A percentile compares a stretch with the other conserved stretches of the same genome.
phyloP scores from a whole-genome alignment of 2,329 filamentous ascomycete genomes.

The Botrytis medusae region DNA sequence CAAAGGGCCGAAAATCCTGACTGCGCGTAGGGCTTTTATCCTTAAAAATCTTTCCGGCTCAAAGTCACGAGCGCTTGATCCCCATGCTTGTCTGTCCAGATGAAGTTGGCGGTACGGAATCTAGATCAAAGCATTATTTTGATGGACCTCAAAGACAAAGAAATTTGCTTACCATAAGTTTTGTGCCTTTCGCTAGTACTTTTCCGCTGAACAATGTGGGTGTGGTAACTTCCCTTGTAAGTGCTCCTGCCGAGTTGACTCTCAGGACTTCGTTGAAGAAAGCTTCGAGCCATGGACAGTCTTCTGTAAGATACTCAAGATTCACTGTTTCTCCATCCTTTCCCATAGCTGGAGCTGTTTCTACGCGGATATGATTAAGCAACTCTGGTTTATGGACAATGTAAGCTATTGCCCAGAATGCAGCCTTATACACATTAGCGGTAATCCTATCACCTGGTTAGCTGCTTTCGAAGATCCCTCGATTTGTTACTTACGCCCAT shows the following conservation, averaged over 20 bases:
- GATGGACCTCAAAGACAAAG: conserved; percentile 50
- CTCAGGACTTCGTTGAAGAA: conserved; percentile 19
- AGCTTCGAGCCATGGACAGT: conserved; percentile 15
- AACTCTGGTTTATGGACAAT: not conserved
- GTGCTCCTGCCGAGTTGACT: conserved; percentile 10
- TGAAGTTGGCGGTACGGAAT: conserved; percentile 19
- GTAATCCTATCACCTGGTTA: not conserved
- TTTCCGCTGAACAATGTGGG: not conserved
- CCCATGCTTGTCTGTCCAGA: conserved; percentile 14
- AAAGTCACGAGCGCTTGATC: conserved; percentile 7
- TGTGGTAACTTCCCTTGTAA: conserved; percentile 3
- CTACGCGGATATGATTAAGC: not conserved
- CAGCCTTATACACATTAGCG: conserved; percentile 6
- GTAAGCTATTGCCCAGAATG: conserved; percentile 12
- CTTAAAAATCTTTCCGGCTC: conserved; percentile 15
- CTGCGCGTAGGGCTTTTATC: not conserved
- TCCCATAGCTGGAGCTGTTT: not conserved
- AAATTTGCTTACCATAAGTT: conserved; percentile 31
- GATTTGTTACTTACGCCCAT: not conserved
- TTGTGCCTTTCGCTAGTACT: conserved; percentile 1
- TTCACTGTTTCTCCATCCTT: not conserved
- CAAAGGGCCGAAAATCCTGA: conserved; percentile 12
- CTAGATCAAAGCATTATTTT: conserved; percentile 38
- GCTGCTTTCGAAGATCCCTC: not conserved
- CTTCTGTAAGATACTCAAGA: not conserved